Evolutionary conservation across 306 rosid genomes (phyloP), one percentile per base, ranked within the genome.

Genomic region (Argentina anserina): DNA sequence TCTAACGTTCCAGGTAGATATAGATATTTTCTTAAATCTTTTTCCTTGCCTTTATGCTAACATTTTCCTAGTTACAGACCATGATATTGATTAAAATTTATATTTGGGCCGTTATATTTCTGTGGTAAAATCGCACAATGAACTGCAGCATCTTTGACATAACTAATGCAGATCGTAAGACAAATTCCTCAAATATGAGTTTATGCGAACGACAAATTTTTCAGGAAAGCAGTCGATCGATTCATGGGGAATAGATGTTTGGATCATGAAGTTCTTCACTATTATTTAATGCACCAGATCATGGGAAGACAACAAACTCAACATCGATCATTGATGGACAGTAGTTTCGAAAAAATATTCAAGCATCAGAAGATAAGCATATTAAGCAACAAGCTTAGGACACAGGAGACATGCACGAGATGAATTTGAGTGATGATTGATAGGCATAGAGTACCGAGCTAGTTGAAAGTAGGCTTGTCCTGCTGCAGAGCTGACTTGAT

Each of bases 401-500:
- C 31, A 26, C 62, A 55, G 5, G 62, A 55, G 2, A 25, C 60
- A 23, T 9, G 5, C 61, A 55, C 61, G 25, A 25, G 17, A 55
- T 10, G 18, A 55, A 25, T 25, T 50, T 55, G 33, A 55, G 23
- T 55, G 33, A 8, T 26, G 34, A 25, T 52, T 21, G 29, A 0
- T 21, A 2, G 29, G 59, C 59, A 52, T 26, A 25, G 18, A 56
- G 62, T 56, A 56, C 34, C 62, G 11, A 26, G 62, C 62, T 56
- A 56, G 34, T 56, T 26, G 36, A 20, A 56, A 56, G 62, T 26
- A 56, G 62, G 15, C 34, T 56, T 56, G 18, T 56, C 34, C 34
- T 56, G 62, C 62, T 56, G 62, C 62, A 56, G 34, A 55, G 61
- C 61, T 55, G 7, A 33, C 33, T 55, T 55, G 10, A 55, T 55